Base-by-base conservation (phyloP, 2,329 filamentous ascomycete species). In the Scorias spongiosa region DNA sequence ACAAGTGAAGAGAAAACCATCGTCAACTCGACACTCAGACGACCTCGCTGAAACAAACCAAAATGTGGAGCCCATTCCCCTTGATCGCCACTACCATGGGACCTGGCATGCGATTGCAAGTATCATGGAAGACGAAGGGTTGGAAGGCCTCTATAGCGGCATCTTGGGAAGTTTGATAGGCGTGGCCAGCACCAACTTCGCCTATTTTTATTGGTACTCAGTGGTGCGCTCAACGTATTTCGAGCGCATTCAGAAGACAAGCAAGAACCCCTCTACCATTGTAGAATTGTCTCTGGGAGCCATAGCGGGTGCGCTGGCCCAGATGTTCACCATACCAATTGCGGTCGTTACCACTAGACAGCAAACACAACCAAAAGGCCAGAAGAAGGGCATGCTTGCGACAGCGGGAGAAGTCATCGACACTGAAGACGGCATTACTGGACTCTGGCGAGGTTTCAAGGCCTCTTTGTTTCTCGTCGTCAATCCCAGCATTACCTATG, bases 201-300 rank as follows among this genome's bases (percentile, higher is more conserved):
- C 91, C 56, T 98, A 98, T 67, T 98, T 98, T 63, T 98, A 98
- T 69, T 96, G 89, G 88, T 96, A 96, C 63, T 89, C 86, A 5
- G 67, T 91, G 26, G 85, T 95, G 29, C 79, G 91, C 49, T 78
- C 78, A 12, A 64, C 94, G 15, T 96, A 96, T 62, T 65, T 84
- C 51, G 65, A 68, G 14, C 72, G 70, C 18, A 48, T 57, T 9
- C 49, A 54, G 29, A 55, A 52, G 41, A 47, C 43, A 8, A 49
- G 46, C 20, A 67, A 66, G 52, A 75, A 74, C 51, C 85, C 87
- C 2, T 80, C 84, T 15, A 96, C 88, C 0, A 75, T 82, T 4
- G 72, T 81, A 39, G 91, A 98, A 65, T 72, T 98, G 45, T 74
- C 79, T 1, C 71, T 98, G 10, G 91, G 91, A 39, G 91, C 91